Conservation (phyloP, 257 asterid genomes). For the Solanum stenotomum region DNA sequence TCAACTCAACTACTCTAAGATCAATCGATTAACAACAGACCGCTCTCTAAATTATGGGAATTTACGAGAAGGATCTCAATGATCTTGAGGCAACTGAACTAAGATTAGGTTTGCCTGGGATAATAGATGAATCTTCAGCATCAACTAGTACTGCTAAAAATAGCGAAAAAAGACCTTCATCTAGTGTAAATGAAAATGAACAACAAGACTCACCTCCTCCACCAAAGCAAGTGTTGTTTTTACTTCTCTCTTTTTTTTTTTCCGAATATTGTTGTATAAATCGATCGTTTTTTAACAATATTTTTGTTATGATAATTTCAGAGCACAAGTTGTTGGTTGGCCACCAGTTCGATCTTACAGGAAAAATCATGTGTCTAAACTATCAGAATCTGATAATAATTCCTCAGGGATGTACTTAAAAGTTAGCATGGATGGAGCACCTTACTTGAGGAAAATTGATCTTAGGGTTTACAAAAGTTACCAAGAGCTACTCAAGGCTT, state of each 20-base stretch:
- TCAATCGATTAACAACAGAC: not conserved
- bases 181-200: not conserved
- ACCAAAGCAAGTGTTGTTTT: conserved; percentile 42
- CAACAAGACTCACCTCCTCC: conserved; percentile 28
- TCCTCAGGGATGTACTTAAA: conserved; percentile 62
- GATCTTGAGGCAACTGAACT: conserved; percentile 59
- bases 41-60: not conserved
- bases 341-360: conserved; percentile 89
- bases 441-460: conserved; percentile 79
- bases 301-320: not conserved
- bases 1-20: too few species aligned
- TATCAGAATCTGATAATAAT: conserved; percentile 27
- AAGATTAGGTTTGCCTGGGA: conserved; percentile 69
- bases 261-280: conserved; percentile 16
- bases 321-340: conserved; percentile 55
- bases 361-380: conserved; percentile 37
- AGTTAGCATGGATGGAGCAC: conserved; percentile 99
- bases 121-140: conserved; percentile 18
- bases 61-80: conserved; percentile 34
- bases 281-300: conserved; percentile 14
- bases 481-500: conserved; percentile 53
- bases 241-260: not conserved
- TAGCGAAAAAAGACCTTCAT: conserved; percentile 53
- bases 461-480: conserved; percentile 53
- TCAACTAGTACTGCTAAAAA: conserved; percentile 1